phyloP scores from a whole-genome alignment of 805 yeast species.

The Torulaspora microellipsoides region DNA sequence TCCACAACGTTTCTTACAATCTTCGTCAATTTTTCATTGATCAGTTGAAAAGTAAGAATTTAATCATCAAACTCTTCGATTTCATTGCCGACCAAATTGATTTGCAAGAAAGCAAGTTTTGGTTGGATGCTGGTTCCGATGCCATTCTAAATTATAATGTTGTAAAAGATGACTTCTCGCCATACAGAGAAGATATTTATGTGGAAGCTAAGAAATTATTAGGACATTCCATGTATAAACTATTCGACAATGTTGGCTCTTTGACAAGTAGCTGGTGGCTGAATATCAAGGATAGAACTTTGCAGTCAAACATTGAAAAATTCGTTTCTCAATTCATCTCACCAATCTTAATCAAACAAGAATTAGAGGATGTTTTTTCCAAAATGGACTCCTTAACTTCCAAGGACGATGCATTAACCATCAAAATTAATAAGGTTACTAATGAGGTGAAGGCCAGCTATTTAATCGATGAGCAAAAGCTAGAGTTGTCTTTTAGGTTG shows the following conservation, averaged over 20 bases:
- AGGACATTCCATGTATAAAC: slow-evolving; percentile 24
- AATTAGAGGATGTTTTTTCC: slow-evolving; percentile 47
- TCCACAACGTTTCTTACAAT: slow-evolving; percentile 59
- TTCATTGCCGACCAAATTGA: slow-evolving; percentile 54
- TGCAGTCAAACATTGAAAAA: slow-evolving; percentile 55
- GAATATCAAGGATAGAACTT: slow-evolving; percentile 61
- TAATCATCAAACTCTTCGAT: slow-evolving; percentile 48
- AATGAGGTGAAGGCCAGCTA: slow-evolving; percentile 71
- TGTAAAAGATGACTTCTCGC: slow-evolving; percentile 14
- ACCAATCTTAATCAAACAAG: slow-evolving; percentile 55
- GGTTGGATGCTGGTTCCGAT: slow-evolving; percentile 24
- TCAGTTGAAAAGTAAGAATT: slow-evolving; percentile 48
- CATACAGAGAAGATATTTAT: slow-evolving; percentile 26
- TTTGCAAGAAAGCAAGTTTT: slow-evolving; percentile 27
- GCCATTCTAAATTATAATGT: slow-evolving; percentile 23
- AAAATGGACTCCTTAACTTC: slow-evolving; percentile 36
- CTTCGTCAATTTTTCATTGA: slow-evolving; percentile 57
- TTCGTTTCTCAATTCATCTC: slow-evolving; percentile 61
- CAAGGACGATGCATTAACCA: slow-evolving; percentile 41
- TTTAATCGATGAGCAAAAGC: slow-evolving; percentile 78
- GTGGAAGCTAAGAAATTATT: slow-evolving; percentile 29
- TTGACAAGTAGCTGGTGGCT: slow-evolving; percentile 55
- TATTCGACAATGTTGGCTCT: slow-evolving; percentile 32
- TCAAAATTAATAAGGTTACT: slow-evolving; percentile 55
- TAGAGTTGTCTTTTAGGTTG: slow-evolving; percentile 71